Evolutionary conservation across 768 basidiomycete species (phyloP).

Genomic region (Clitopilus hobsonii): DNA sequence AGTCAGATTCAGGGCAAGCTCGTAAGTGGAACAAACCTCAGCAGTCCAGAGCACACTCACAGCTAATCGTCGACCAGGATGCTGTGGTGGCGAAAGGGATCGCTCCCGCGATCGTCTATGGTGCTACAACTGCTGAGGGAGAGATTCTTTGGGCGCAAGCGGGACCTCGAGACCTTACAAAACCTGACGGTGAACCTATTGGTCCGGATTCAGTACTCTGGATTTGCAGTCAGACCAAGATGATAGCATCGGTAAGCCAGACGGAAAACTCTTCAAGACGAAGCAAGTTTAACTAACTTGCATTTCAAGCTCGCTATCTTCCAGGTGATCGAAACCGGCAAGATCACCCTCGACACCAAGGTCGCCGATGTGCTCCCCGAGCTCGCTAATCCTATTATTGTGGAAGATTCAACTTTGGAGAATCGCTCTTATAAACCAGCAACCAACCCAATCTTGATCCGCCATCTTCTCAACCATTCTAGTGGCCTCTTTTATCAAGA

Average conservation of each 20-base stretch:
- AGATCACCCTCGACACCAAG: constrained; percentile 21
- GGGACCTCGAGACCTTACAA: constrained; percentile 15
- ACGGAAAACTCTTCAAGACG: not conserved
- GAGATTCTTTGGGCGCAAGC: constrained; percentile 21
- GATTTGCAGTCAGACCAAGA: constrained; percentile 33
- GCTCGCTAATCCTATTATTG: constrained; percentile 19
- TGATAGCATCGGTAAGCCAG: constrained; percentile 24
- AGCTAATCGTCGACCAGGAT: no score
- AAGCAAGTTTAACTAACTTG: not conserved
- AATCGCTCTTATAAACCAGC: constrained; percentile 7
- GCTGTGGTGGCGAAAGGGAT: constrained; percentile 11
- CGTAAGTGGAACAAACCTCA: not conserved
- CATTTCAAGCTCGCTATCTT: constrained; percentile 21
- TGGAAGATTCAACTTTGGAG: not conserved
- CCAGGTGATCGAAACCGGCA: constrained; percentile 28
- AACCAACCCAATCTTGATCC: constrained; percentile 11
- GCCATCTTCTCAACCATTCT: constrained; percentile 18
- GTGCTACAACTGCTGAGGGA: constrained; percentile 20
- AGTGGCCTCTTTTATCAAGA: constrained; percentile 17
- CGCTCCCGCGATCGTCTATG: constrained; percentile 23
- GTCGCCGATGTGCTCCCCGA: constrained; percentile 23
- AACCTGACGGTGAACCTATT: constrained; percentile 18
- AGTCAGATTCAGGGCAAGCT: constrained; percentile 4
- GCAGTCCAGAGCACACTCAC: no score
- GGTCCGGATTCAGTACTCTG: constrained; percentile 25